Evolutionary conservation across 1,284 basidiomycete species (phyloP).

Genomic region (Moniliella sp.): DNA sequence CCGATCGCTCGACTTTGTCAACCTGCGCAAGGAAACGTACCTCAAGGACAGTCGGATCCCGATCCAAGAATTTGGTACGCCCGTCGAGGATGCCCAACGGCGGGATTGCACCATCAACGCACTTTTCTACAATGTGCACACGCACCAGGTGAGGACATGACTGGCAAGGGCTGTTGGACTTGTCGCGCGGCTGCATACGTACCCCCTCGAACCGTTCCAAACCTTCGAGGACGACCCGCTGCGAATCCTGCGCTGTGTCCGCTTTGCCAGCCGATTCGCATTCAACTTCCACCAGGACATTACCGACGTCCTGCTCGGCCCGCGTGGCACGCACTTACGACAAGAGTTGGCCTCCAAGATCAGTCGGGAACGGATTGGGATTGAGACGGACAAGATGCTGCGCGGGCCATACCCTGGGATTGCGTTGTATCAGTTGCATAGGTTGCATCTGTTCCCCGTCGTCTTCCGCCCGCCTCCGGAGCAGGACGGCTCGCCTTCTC

Average conservation of each 20-base stretch:
- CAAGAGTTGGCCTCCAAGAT: slow-evolving; percentile 22
- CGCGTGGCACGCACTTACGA: slow-evolving; percentile 43
- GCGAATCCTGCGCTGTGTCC: slow-evolving; percentile 69
- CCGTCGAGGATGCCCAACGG: slow-evolving; percentile 67
- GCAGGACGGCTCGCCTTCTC: background rate
- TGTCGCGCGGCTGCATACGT: slow-evolving; percentile 56
- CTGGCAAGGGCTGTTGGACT: slow-evolving; percentile 64
- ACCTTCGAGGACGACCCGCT: slow-evolving; percentile 90
- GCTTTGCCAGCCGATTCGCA: slow-evolving; percentile 74
- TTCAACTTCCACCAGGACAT: slow-evolving; percentile 56
- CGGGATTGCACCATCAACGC: slow-evolving; percentile 90
- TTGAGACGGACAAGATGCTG: slow-evolving; percentile 34
- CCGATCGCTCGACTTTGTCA: slow-evolving; percentile 78
- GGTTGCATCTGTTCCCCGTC: background rate
- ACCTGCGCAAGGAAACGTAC: slow-evolving; percentile 77
- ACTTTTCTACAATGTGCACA: slow-evolving; percentile 86
- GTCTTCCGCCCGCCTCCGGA: background rate
- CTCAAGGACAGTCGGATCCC: slow-evolving; percentile 59
- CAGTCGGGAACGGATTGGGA: slow-evolving; percentile 29
- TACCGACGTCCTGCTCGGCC: slow-evolving; percentile 40
- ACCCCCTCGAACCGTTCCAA: slow-evolving; percentile 62
- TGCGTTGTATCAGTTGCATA: background rate
- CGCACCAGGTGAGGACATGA: slow-evolving; percentile 72
- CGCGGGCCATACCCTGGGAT: slow-evolving; percentile 2
- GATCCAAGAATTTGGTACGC: slow-evolving; percentile 81